Base-by-base conservation (phyloP, 2,329 filamentous ascomycete genomes). In the Ilyonectria sp. region DNA sequence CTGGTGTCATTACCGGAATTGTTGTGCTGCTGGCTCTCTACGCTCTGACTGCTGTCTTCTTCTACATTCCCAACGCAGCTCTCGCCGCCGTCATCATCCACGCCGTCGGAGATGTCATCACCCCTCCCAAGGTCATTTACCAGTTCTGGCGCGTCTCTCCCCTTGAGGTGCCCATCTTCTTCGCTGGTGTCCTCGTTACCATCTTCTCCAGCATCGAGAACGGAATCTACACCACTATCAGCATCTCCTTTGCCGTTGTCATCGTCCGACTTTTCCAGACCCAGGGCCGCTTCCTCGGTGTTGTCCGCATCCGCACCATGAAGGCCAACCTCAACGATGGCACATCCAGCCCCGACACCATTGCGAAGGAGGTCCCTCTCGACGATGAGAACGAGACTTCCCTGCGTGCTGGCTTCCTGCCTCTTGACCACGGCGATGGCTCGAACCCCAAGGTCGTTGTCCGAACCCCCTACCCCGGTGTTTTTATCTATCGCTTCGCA, bases 141-240 rank as follows among this genome's bases (percentile, higher is more conserved):
- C 92, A 95, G 76, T 97, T 97, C 83, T 97, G 94, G 94, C 87
- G 90, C 40, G 92, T 96, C 1, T 93, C 93, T 0, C 94, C 94
- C 0, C 76, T 96, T 2, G 94, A 97, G 78, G 92, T 95, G 0
- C 71, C 93, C 57, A 93, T 97, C 77, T 97, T 97, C 86, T 92
- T 97, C 69, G 90, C 91, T 13, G 94, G 94, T 82, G 94, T 97
- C 6, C 78, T 97, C 21, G 91, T 96, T 37, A 95, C 93, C 2
- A 82, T 97, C 54, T 97, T 97, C 80, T 87, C 88, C 26, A 89
- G 86, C 49, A 97, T 97, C 68, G 94, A 97, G 78, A 91, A 93
- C 72, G 94, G 94, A 23, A 93, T 97, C 73, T 97, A 97, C 82
- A 90, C 91, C 46, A 95, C 94, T 0, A 91, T 97, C 54, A 85